Evolutionary conservation across 2,329 filamentous ascomycete species (phyloP).

Genomic region (Cordyceps sp.): DNA sequence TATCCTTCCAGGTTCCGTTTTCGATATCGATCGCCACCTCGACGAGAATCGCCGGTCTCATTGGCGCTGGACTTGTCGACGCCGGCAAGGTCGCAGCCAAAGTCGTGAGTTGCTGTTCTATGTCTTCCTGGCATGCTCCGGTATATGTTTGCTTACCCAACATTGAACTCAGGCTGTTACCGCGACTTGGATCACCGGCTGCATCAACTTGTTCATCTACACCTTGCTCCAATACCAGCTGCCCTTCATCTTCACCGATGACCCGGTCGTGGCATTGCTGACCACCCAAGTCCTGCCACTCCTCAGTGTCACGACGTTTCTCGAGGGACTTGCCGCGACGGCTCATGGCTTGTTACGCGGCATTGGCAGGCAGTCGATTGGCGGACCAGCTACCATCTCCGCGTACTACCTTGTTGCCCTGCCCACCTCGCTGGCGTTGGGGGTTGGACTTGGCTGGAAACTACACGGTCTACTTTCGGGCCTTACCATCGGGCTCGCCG

Average conservation of each 20-base stretch:
- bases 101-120: conserved; percentile 35
- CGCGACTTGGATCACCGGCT: conserved; percentile 47
- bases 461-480: conserved; percentile 70
- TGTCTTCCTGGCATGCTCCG: conserved; percentile 4
- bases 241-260: conserved; percentile 55
- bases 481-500: conserved; percentile 50
- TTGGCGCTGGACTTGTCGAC: conserved; percentile 63
- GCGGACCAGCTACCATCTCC: conserved; percentile 70
- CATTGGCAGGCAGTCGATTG: conserved; percentile 69
- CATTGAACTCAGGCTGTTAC: conserved; percentile 30
- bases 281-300: conserved; percentile 55
- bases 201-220: conserved; percentile 60
- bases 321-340: conserved; percentile 61
- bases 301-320: conserved; percentile 75
- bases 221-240: conserved; percentile 50
- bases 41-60: conserved; percentile 75
- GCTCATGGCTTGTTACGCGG: conserved; percentile 74
- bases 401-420: conserved; percentile 77
- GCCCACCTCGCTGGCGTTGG: conserved; percentile 61
- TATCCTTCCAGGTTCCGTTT: conserved; percentile 82
- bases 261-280: conserved; percentile 46
- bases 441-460: conserved; percentile 59
- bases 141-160: not conserved
- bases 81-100: conserved; percentile 62
- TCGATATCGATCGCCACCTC: conserved; percentile 74